These are phyloP conservation scores for Aureobasidium sp. DNA, from an alignment of 2,329 filamentous ascomycete genomes.

Conservation along the genomic window DNA sequence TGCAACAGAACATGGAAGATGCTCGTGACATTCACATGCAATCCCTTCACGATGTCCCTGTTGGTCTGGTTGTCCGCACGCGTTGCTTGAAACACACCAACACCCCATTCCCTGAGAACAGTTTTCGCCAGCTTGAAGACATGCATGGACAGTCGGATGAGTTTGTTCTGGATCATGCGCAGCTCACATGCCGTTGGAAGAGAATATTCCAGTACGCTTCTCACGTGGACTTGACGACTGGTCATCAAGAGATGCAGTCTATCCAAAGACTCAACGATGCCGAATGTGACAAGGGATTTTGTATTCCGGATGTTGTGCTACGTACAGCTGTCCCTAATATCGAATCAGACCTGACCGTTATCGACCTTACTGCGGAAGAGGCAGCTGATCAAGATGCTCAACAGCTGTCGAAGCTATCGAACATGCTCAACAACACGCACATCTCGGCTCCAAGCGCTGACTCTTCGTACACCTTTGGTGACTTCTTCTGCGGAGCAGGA, in stretches of 20 bases:
- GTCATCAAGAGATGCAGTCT: neutral
- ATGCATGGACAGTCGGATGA: constrained; percentile 4
- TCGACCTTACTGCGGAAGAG: neutral
- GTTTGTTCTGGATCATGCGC: constrained; percentile 24
- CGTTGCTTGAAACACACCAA: constrained; percentile 45
- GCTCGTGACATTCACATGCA: neutral
- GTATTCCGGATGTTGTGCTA: neutral
- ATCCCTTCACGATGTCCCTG: constrained; percentile 17
- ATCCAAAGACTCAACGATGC: neutral
- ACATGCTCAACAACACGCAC: neutral
- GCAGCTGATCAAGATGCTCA: neutral
- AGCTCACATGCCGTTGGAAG: constrained; percentile 47
- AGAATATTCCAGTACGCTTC: constrained; percentile 26
- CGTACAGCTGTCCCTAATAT: neutral
- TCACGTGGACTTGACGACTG: neutral
- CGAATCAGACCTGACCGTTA: neutral
- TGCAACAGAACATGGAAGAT: constrained; percentile 26
- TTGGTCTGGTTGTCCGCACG: neutral
- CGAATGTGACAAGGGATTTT: neutral
- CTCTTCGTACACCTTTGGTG: constrained; percentile 54
- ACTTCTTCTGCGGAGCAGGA: constrained; percentile 65
- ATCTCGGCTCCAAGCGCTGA: neutral
- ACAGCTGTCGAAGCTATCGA: neutral
- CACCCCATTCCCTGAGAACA: constrained; percentile 32
- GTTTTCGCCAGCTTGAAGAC: constrained; percentile 7